Percentiles rank a stretch among this genome's conserved stretches.
phyloP scores from a whole-genome alignment of 169 alveolate genomes.

The Neospora caninum region DNA sequence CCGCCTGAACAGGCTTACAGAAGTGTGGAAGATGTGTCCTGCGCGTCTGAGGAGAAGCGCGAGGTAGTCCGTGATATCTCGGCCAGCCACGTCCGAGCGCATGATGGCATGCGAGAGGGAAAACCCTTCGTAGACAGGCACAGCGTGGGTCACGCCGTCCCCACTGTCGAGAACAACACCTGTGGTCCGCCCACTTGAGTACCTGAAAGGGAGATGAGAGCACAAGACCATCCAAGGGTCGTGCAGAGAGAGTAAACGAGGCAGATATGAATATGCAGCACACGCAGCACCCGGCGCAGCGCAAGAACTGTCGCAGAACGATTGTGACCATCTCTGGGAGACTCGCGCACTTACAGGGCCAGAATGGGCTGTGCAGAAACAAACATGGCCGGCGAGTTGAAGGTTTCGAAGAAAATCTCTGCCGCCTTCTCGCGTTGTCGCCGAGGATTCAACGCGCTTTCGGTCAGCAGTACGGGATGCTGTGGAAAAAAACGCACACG shows the following conservation, averaged over 20 bases:
- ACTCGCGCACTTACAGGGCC: conserved; percentile 27
- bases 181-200: conserved; percentile 98
- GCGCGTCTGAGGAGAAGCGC: conserved; percentile 66
- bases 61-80: conserved; percentile 92
- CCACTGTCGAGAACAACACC: conserved; percentile 99
- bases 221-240: neutral
- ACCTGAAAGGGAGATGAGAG: conserved; percentile 66
- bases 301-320: neutral
- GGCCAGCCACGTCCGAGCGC: conserved; percentile 95
- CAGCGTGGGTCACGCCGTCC: conserved; percentile 98
- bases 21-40: conserved; percentile 73
- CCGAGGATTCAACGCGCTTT: conserved; percentile 98
- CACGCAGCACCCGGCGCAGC: neutral
- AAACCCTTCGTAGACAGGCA: conserved; percentile 99
- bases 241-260: neutral
- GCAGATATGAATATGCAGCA: neutral
- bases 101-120: conserved; percentile 92
- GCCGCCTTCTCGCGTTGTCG: conserved; percentile 97
- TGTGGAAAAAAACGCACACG: conserved; percentile 59
- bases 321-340: neutral
- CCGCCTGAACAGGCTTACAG: conserved; percentile 4
- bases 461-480: conserved; percentile 98
- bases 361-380: conserved; percentile 93
- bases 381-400: conserved; percentile 73
- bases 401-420: conserved; percentile 92